These are phyloP conservation scores for Onygenales sp. DNA, from an alignment of 2,329 filamentous ascomycete genomes.

Conservation along the genomic window DNA sequence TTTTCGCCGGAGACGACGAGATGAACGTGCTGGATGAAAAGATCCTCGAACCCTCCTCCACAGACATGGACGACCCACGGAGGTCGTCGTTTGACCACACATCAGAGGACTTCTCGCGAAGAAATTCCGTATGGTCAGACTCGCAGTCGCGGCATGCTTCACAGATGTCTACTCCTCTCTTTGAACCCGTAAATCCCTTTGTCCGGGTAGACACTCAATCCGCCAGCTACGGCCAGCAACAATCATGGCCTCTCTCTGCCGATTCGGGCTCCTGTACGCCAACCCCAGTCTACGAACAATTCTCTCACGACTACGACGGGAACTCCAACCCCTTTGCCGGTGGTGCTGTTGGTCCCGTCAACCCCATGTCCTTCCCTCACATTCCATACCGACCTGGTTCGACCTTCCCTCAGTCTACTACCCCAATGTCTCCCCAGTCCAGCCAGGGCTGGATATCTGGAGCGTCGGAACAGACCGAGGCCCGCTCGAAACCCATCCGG, in stretches of 20 bases:
- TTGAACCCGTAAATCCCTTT: constrained; percentile 37
- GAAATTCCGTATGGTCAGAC: constrained; percentile 43
- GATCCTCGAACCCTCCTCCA: constrained; percentile 41
- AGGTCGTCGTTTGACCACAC: constrained; percentile 38
- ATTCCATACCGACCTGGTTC: constrained; percentile 40
- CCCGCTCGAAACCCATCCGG: constrained; percentile 44
- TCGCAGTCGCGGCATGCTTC: constrained; percentile 32
- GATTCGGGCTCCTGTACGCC: constrained; percentile 65
- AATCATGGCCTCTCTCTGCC: constrained; percentile 55
- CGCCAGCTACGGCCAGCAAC: constrained; percentile 25
- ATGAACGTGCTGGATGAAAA: constrained; percentile 42
- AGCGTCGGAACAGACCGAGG: constrained; percentile 40
- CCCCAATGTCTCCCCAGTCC: constrained; percentile 53
- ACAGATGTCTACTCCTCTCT: constrained; percentile 38
- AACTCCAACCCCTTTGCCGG: constrained; percentile 31
- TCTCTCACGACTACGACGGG: constrained; percentile 43
- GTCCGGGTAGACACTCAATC: constrained; percentile 19
- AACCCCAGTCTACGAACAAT: constrained; percentile 60
- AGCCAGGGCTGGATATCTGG: constrained; percentile 48
- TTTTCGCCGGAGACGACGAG: constrained; percentile 40
- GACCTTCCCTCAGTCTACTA: constrained; percentile 37
- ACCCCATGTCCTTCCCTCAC: constrained; percentile 27
- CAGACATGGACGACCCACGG: constrained; percentile 35
- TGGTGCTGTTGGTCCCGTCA: constrained; percentile 32
- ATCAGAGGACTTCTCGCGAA: constrained; percentile 44